Evolutionary conservation across 495 filamentous ascomycete genomes (phyloP).

Genomic region (Talaromyces ruber): DNA sequence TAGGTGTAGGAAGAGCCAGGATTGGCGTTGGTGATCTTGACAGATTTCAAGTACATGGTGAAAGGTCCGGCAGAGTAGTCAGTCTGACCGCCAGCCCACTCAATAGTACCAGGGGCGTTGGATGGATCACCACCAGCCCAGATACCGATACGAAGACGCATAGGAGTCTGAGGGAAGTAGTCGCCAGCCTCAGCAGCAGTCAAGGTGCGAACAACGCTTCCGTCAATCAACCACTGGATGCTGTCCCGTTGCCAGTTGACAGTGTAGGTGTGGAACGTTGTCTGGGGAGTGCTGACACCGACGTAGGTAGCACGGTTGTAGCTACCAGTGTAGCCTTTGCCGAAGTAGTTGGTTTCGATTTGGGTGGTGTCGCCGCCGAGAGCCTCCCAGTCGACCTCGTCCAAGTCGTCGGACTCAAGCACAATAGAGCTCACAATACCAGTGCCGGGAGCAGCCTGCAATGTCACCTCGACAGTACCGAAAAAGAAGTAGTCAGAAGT

Average conservation of each 20-base stretch:
- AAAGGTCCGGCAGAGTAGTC: slow-evolving; percentile 60
- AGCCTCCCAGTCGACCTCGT: slow-evolving; percentile 82
- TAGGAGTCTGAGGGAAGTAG: slow-evolving; percentile 87
- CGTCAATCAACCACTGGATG: slow-evolving; percentile 75
- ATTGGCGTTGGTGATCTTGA: slow-evolving; percentile 28
- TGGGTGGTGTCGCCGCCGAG: slow-evolving; percentile 53
- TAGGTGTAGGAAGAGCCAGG: slow-evolving; percentile 28
- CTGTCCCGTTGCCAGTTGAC: slow-evolving; percentile 71
- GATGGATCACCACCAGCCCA: slow-evolving; percentile 75
- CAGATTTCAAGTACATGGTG: slow-evolving; percentile 56
- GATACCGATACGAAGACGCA: slow-evolving; percentile 71
- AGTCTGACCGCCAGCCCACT: slow-evolving; percentile 70
- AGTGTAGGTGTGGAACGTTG: slow-evolving; percentile 69
- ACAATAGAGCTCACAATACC: slow-evolving; percentile 79
- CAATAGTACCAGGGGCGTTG: slow-evolving; percentile 46
- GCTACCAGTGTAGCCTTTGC: slow-evolving; percentile 71
- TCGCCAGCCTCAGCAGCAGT: slow-evolving; percentile 44
- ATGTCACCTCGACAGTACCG: slow-evolving; percentile 58
- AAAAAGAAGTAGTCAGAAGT: slow-evolving; percentile 74
- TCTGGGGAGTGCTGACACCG: slow-evolving; percentile 53
- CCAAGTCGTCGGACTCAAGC: slow-evolving; percentile 81
- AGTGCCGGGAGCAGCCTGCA: slow-evolving; percentile 63
- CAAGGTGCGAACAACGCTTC: slow-evolving; percentile 62
- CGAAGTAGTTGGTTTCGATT: slow-evolving; percentile 91
- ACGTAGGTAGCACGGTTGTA: slow-evolving; percentile 67